Evolutionary conservation across 176 grass and related monocot genomes (phyloP).

Genomic region (Raddia guianensis): DNA sequence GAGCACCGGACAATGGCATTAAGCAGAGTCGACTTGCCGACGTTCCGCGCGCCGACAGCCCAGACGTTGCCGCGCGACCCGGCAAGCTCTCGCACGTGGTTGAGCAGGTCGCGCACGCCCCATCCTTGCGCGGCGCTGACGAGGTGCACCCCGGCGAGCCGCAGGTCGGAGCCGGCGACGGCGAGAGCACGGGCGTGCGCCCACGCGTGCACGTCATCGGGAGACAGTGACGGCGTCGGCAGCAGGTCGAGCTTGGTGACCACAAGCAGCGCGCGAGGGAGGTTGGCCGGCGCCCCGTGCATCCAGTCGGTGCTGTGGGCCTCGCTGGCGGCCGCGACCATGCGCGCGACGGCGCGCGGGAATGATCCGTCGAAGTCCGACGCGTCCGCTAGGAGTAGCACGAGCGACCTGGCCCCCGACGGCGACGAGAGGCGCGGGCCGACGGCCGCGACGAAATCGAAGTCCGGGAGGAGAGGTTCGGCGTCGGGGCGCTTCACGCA

Average conservation of each 20-base stretch:
- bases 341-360: slow-evolving; percentile 64
- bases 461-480: slow-evolving; percentile 70
- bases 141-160: slow-evolving; percentile 62
- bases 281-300: slow-evolving; percentile 51
- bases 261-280: slow-evolving; percentile 64
- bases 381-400: slow-evolving; percentile 77
- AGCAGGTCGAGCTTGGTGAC: slow-evolving; percentile 84
- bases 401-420: slow-evolving; percentile 67
- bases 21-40: slow-evolving; percentile 80
- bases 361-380: slow-evolving; percentile 87
- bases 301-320: slow-evolving; percentile 57
- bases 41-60: slow-evolving; percentile 84
- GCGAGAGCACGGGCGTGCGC: slow-evolving; percentile 54
- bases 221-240: slow-evolving; percentile 54
- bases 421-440: slow-evolving; percentile 74
- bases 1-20: slow-evolving; percentile 78
- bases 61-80: slow-evolving; percentile 82
- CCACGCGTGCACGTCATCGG: slow-evolving; percentile 67
- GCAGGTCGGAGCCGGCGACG: slow-evolving; percentile 49
- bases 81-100: slow-evolving; percentile 62
- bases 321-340: slow-evolving; percentile 52
- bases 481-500: slow-evolving; percentile 65
- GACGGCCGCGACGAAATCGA: slow-evolving; percentile 70
- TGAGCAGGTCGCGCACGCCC: slow-evolving; percentile 72
- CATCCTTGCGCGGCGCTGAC: slow-evolving; percentile 67